phyloP scores from a whole-genome alignment of 345 rosid genomes.

The Aethionema arabicum region DNA sequence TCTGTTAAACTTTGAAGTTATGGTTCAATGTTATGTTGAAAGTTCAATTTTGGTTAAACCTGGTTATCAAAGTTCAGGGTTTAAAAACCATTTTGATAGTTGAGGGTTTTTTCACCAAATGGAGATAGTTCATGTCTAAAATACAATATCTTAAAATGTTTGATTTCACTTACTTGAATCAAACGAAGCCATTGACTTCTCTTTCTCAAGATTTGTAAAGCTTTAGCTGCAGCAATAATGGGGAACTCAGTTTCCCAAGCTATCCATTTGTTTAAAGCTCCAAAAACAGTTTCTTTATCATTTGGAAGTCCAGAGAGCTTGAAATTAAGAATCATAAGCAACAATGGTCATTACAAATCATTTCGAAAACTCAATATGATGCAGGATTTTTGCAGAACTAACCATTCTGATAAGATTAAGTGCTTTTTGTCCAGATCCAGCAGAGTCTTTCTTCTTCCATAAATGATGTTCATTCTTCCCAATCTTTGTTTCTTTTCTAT shows the following conservation, averaged over 20 bases:
- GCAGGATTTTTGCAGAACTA: constrained; percentile 18
- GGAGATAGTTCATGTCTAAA: no score
- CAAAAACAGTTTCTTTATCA: constrained; percentile 80
- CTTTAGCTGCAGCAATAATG: constrained; percentile 67
- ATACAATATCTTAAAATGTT: no score
- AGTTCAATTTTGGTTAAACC: no score
- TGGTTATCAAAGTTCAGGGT: no score
- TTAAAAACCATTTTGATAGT: no score
- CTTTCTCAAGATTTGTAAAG: constrained; percentile 59
- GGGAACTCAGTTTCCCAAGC: constrained; percentile 96
- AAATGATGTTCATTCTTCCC: constrained; percentile 61
- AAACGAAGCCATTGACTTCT: constrained; percentile 74
- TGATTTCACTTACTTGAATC: constrained; percentile 59
- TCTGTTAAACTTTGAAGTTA: no score
- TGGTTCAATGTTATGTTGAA: no score
- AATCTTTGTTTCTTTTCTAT: constrained; percentile 46
- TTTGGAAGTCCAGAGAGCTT: constrained; percentile 78
- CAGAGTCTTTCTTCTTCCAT: constrained; percentile 79
- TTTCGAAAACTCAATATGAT: background rate
- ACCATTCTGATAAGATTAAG: constrained; percentile 67
- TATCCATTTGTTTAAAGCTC: constrained; percentile 76
- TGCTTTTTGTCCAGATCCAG: constrained; percentile 82
- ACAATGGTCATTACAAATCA: background rate
- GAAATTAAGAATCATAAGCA: constrained; percentile 17
- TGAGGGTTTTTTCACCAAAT: no score